Evolutionary conservation across 805 yeast genomes (phyloP), one percentile per base, ranked within the genome.

Genomic region (Candida odintsovae): DNA sequence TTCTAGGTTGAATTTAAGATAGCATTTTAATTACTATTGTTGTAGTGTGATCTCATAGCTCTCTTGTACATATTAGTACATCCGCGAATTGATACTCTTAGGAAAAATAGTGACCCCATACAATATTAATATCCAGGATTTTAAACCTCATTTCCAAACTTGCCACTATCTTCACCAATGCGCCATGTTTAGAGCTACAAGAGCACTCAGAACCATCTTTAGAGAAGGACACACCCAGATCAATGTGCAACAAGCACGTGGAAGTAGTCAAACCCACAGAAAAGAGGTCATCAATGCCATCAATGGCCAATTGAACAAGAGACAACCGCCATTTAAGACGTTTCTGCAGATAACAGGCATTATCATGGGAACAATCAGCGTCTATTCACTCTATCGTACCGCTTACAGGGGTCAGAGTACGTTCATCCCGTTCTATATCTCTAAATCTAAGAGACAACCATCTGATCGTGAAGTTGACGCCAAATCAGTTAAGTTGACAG

Each of bases 381-480:
- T 48, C 7, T 57, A 51, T 26, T 51, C 55, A 7, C 21, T 49
- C 1, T 56, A 55, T 41, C 53, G 50, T 5, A 52, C 55, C 2
- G 40, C 28, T 13, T 53, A 49, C 22, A 45, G 49, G 23, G 53
- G 53, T 4, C 49, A 50, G 23, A 28, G 50, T 13, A 50, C 56
- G 2, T 57, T 58, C 41, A 33, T 58, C 8, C 63, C 63, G 1
- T 19, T 50, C 9, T 57, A 58, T 47, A 33, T 57, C 5, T 54
- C 59, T 12, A 50, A 41, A 21, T 23, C 51, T 1, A 56, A 50
- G 42, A 40, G 52, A 23, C 28, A 38, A 15, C 55, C 55, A 2
- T 13, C 26, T 4, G 33, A 33, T 2, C 44, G 48, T 11, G 52
- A 48, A 18, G 48, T 57, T n/a, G 62, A 58, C 39, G 31, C 48